These are phyloP conservation scores for Cutaneotrichosporon cyanovorans DNA, from an alignment of 1,284 basidiomycete species.

Conservation along the genomic window DNA sequence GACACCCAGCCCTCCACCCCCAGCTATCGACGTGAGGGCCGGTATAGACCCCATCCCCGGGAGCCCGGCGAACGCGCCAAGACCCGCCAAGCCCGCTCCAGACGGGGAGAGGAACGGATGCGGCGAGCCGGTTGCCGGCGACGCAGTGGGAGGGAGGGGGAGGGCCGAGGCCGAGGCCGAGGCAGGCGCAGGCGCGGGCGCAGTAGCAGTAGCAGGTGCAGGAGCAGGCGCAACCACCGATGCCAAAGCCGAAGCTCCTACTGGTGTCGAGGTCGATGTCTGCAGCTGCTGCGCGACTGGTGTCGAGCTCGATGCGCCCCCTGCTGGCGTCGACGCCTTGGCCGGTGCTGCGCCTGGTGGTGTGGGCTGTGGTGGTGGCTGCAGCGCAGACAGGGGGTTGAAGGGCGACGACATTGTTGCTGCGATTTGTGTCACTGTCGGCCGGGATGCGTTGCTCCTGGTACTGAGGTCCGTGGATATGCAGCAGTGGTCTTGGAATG, in stretches of 20 bases:
- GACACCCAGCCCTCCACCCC: not conserved
- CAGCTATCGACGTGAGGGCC: not conserved
- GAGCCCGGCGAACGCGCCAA: not conserved
- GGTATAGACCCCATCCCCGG: not conserved
- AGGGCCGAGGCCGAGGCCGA: not conserved
- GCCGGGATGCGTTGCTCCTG: no score
- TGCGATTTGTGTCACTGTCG: no score
- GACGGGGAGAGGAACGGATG: not conserved
- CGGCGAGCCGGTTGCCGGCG: not conserved
- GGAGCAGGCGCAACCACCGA: not conserved
- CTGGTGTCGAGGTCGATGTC: not conserved
- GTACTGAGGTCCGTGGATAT: no score
- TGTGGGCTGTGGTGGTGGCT: not conserved
- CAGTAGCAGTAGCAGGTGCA: not conserved
- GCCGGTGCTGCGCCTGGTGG: not conserved
- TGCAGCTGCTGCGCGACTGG: not conserved
- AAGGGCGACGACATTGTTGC: slow-evolving; percentile 18
- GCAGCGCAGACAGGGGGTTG: slow-evolving; percentile 12
- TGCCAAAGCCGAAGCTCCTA: not conserved
- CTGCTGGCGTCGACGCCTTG: not conserved
- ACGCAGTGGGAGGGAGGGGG: not conserved
- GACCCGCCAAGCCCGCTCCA: not conserved
- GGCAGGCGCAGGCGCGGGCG: not conserved
- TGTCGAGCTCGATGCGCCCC: not conserved
- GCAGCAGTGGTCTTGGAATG: no score